Evolutionary conservation across 768 basidiomycete genomes (phyloP).

Genomic region (Lactarius hengduanensis): DNA sequence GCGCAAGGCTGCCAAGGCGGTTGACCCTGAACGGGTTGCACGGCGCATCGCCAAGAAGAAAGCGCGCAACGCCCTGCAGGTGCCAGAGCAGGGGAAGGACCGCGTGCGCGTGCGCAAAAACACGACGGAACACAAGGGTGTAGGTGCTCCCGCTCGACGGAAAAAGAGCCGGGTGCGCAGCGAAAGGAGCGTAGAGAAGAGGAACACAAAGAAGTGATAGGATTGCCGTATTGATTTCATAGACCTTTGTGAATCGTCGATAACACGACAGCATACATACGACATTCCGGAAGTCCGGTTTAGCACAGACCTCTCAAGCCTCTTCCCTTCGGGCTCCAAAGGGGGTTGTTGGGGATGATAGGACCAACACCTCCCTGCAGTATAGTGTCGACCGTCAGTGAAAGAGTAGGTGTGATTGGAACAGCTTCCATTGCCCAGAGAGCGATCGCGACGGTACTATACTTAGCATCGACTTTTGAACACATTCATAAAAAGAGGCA

Average conservation of each 20-base stretch:
- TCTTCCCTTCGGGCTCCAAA: constrained; percentile 22
- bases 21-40: constrained; percentile 77
- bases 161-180: constrained; percentile 52
- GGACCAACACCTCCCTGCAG: constrained; percentile 28
- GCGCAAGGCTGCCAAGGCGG: constrained; percentile 77
- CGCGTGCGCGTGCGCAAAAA: constrained; percentile 50
- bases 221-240: not conserved
- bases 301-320: not conserved
- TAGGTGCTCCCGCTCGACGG: constrained; percentile 34
- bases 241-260: not conserved
- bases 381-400: constrained; percentile 32
- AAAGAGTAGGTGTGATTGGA: constrained; percentile 31
- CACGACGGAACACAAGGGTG: constrained; percentile 34
- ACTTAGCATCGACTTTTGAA: not conserved
- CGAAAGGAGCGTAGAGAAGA: constrained; percentile 51
- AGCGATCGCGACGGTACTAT: constrained; percentile 30
- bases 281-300: not conserved
- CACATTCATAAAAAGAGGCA: constrained; percentile 16
- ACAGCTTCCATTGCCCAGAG: constrained; percentile 38
- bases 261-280: constrained; percentile 1
- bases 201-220: constrained; percentile 56
- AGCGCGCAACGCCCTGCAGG: constrained; percentile 53
- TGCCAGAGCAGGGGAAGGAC: constrained; percentile 42
- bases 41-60: constrained; percentile 91
- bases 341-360: constrained; percentile 31